Evolutionary conservation across 2,329 filamentous ascomycete species (phyloP).

Genomic region (Pyrenochaeta sp.): DNA sequence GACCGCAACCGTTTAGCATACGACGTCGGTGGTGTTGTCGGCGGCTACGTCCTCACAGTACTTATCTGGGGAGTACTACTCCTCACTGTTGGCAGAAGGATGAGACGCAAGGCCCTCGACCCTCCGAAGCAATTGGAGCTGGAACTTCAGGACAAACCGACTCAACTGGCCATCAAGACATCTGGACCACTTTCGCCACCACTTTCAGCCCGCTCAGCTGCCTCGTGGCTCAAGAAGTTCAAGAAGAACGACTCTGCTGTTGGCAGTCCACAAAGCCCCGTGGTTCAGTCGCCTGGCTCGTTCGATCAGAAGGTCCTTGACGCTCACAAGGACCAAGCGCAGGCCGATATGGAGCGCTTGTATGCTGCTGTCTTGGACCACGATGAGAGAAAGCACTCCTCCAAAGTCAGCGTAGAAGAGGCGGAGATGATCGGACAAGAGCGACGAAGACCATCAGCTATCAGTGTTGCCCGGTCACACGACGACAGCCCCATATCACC

Average conservation of each 20-base stretch:
- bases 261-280: slow-evolving; percentile 47
- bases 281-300: slow-evolving; percentile 67
- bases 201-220: slow-evolving; percentile 40
- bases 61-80: slow-evolving; percentile 72
- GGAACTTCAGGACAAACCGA: slow-evolving; percentile 63
- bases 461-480: slow-evolving; percentile 37
- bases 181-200: slow-evolving; percentile 29
- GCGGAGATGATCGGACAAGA: slow-evolving; percentile 18
- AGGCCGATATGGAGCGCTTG: slow-evolving; percentile 86
- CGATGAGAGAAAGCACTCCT: slow-evolving; percentile 64
- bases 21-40: slow-evolving; percentile 84
- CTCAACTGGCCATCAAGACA: slow-evolving; percentile 33
- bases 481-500: slow-evolving; percentile 51
- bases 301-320: slow-evolving; percentile 82
- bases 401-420: slow-evolving; percentile 39
- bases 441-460: slow-evolving; percentile 35
- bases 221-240: slow-evolving; percentile 44
- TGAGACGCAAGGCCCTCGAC: slow-evolving; percentile 58
- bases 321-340: slow-evolving; percentile 75
- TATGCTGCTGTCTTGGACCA: slow-evolving; percentile 94
- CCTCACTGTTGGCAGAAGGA: slow-evolving; percentile 56
- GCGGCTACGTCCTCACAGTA: slow-evolving; percentile 81
- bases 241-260: slow-evolving; percentile 43
- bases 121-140: slow-evolving; percentile 62
- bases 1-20: slow-evolving; percentile 71